Base-by-base conservation (phyloP, 257 asterid species). In the Marsdenia floribunda region DNA sequence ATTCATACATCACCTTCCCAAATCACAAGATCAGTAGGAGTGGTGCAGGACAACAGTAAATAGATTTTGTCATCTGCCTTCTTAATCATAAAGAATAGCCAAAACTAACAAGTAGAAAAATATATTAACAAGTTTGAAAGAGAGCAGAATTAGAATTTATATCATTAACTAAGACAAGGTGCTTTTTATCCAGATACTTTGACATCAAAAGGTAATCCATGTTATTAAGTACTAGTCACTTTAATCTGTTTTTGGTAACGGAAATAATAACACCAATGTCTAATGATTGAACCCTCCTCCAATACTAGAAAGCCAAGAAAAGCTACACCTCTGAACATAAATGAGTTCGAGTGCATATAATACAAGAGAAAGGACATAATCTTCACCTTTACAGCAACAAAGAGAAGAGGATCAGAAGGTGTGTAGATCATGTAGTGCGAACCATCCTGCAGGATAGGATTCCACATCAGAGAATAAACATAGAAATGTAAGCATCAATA, bases 341-440 rank as follows among this genome's bases (percentile, higher is more conserved):
- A 59, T 68, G 61, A 19, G 53, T 7, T 29, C 24, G 7, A 42
- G 18, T 35, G 58, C 29, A 3, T 12, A 24, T 7, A 54, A 69
- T 55, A 61, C 26, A 55, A 55, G 46, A 13, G 26, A 37, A 77
- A 70, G 59, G 21, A 53, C 21, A 1, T 21, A 44, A 24, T 64
- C 50, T 72, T 82, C 78, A 94, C 99, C 99, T 87, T 92, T 80
- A 85, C 89, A 29, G 96, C 96, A 55, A 90, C 98, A 82, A 95
- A 95, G 60, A 95, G 88, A 76, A 95, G 99, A 68, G 99, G 99
- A 77, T 95, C 98, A 3, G 99, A 86, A 77, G 99, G 99, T 47
- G 99, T 95, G 81, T 92, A 95, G 77, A 95, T 88, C 96, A 90
- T 95, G 82, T 92, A 95, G 86, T 95, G 99, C 4, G 98, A 87